phyloP scores from a whole-genome alignment of 2,329 filamentous ascomycete genomes.

The Amylocarpus encephaloides region DNA sequence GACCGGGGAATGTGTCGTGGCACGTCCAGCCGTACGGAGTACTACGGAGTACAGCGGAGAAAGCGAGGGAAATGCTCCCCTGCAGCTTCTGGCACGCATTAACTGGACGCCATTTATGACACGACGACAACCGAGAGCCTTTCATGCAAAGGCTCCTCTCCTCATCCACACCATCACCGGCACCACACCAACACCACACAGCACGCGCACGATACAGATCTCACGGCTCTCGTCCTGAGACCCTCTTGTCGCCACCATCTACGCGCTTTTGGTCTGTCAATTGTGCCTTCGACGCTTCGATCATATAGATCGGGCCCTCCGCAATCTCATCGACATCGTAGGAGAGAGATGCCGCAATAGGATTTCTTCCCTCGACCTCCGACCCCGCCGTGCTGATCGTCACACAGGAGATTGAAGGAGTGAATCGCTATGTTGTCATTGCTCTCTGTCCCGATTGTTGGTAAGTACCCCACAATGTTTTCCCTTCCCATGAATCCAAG shows the following conservation, averaged over 20 bases:
- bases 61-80: neutral
- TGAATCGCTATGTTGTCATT: neutral
- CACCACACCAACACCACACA: neutral
- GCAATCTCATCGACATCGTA: no score
- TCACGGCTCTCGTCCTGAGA: neutral
- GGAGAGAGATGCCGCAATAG: neutral
- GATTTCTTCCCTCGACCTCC: neutral
- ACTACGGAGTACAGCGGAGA: no score
- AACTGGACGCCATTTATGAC: neutral
- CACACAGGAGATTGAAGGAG: neutral
- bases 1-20: no score
- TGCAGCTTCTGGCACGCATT: neutral
- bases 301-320: no score
- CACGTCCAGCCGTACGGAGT: no score
- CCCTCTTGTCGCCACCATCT: no score
- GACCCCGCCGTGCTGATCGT: neutral
- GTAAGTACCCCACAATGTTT: neutral
- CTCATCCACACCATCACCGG: neutral
- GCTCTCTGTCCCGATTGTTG: neutral
- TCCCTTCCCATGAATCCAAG: neutral
- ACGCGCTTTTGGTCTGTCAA: no score
- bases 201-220: neutral
- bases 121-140: neutral
- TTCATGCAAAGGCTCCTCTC: neutral
- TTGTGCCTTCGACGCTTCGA: no score